Conservation (phyloP, 495 filamentous ascomycete species). For the Penicillium canescens region DNA sequence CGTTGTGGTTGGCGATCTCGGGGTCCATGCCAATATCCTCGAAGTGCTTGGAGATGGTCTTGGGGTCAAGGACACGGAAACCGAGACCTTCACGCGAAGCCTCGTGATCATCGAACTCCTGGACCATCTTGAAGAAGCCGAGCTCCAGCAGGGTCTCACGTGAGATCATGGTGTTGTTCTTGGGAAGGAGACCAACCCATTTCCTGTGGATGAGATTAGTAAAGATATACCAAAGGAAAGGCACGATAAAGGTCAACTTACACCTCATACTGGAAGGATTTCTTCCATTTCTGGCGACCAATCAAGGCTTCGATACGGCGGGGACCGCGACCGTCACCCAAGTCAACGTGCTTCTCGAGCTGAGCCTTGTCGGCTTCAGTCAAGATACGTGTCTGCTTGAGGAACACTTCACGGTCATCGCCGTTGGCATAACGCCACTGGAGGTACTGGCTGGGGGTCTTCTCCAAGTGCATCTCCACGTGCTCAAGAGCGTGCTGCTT, state of each 20-base stretch:
- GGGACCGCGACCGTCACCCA: conserved; percentile 76
- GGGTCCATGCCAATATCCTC: conserved; percentile 95
- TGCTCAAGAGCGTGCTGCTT: conserved; percentile 99
- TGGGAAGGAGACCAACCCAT: conserved; percentile 85
- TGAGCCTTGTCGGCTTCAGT: conserved; percentile 82
- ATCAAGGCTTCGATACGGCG: conserved; percentile 86
- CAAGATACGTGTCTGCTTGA: conserved; percentile 95
- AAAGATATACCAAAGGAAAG: background rate
- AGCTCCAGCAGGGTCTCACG: conserved; percentile 84
- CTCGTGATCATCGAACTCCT: conserved; percentile 99
- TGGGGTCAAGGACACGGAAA: conserved; percentile 87
- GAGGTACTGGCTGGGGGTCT: conserved; percentile 97
- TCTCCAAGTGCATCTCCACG: conserved; percentile 99
- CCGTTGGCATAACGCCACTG: conserved; percentile 98
- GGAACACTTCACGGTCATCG: conserved; percentile 91
- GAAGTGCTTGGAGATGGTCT: conserved; percentile 95
- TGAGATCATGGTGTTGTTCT: conserved; percentile 89
- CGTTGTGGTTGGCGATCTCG: conserved; percentile 97
- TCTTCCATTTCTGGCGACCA: conserved; percentile 98
- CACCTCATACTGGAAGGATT: conserved; percentile 98
- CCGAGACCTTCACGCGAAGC: conserved; percentile 95
- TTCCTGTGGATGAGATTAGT: conserved; percentile 54
- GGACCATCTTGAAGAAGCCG: conserved; percentile 89
- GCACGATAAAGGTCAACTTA: conserved; percentile 33
- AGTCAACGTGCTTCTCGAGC: conserved; percentile 83